Conservation (phyloP, 176 grass and related monocot species). For the Triticum aestivum region IWGSC_CS_RefSeq_v2.1 NC_057798.1:812252291-812252790, state of each 20-base stretch:
- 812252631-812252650: constrained; percentile 38
- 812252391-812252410: constrained; percentile 78
- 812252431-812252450: constrained; percentile 31
- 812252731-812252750: not conserved
- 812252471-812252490: not conserved
- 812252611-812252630: constrained; percentile 56
- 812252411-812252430: constrained; percentile 87
- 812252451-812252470: not conserved
- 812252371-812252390: constrained; percentile 81
- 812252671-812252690: not conserved
- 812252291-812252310: not conserved
- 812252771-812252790: not conserved
- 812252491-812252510: not conserved
- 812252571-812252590: constrained; percentile 39
- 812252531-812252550: constrained; percentile 33
- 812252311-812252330: constrained; percentile 5
- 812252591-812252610: constrained; percentile 48
- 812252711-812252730: not conserved
- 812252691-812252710: not conserved
- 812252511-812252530: not conserved
- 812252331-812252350: constrained; percentile 86
- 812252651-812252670: not conserved
- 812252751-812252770: not conserved
- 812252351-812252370: constrained; percentile 77
- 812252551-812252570: constrained; percentile 34